Conservation (phyloP, 2,329 filamentous ascomycete species). For the Tolypocladium paradoxum region DNA sequence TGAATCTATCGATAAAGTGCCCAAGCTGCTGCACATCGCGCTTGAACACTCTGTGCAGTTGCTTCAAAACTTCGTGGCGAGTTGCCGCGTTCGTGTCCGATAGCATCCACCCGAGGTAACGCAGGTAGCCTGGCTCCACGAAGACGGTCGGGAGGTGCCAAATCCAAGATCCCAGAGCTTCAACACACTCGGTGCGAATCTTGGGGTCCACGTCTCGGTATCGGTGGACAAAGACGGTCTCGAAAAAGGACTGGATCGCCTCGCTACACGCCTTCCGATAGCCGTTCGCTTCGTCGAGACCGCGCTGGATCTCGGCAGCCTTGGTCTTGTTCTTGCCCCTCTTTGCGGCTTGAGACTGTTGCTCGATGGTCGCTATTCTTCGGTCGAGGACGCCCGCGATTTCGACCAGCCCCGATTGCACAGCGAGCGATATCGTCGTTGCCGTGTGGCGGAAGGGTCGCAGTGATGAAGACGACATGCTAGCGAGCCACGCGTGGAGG, state of each 20-base stretch:
- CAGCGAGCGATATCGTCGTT: slow-evolving; percentile 70
- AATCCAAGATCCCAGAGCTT: slow-evolving; percentile 83
- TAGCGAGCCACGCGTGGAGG: slow-evolving; percentile 77
- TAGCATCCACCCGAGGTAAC: slow-evolving; percentile 92
- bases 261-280: slow-evolving; percentile 60
- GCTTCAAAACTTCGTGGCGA: slow-evolving; percentile 75
- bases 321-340: slow-evolving; percentile 67
- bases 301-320: slow-evolving; percentile 60
- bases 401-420: slow-evolving; percentile 67
- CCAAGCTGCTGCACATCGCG: slow-evolving; percentile 74
- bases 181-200: slow-evolving; percentile 80
- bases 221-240: slow-evolving; percentile 86
- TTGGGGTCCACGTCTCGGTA: slow-evolving; percentile 89
- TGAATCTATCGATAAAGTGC: slow-evolving; percentile 88
- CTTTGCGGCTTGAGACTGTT: slow-evolving; percentile 69
- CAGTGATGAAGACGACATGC: slow-evolving; percentile 79
- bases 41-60: slow-evolving; percentile 70
- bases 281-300: slow-evolving; percentile 57
- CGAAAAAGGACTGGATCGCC: slow-evolving; percentile 75
- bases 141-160: slow-evolving; percentile 74
- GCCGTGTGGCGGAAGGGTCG: slow-evolving; percentile 91
- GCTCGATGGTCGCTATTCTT: slow-evolving; percentile 63
- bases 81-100: slow-evolving; percentile 69
- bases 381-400: slow-evolving; percentile 61
- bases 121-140: slow-evolving; percentile 79